Evolutionary conservation across 129 eudicot species (phyloP).

Genomic region (Scalesia atractyloides): DNA sequence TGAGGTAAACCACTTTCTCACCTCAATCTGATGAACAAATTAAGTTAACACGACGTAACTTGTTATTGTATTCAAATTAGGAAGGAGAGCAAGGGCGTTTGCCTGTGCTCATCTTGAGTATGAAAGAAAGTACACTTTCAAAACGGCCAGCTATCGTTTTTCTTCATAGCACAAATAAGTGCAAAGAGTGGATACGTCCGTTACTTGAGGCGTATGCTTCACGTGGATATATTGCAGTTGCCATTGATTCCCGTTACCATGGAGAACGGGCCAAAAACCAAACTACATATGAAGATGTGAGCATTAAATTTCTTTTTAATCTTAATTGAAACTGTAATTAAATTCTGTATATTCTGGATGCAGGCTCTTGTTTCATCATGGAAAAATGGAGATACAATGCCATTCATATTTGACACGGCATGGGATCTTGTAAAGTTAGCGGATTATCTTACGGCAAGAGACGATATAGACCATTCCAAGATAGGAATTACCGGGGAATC

Average conservation of each 20-base stretch:
- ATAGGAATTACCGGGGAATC: conserved; percentile 99
- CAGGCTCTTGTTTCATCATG: conserved; percentile 97
- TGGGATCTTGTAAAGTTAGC: conserved; percentile 97
- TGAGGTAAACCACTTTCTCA: conserved; percentile 50
- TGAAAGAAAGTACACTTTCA: conserved; percentile 48
- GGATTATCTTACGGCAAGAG: conserved; percentile 74
- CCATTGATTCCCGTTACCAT: conserved; percentile 96
- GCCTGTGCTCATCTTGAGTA: conserved; percentile 78
- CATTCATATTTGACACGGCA: conserved; percentile 95
- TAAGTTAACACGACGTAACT: background rate
- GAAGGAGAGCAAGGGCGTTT: conserved; percentile 87
- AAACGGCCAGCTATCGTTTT: conserved; percentile 84
- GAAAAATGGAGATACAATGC: conserved; percentile 96
- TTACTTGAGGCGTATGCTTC: conserved; percentile 98
- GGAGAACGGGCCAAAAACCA: conserved; percentile 89
- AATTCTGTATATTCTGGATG: conserved; percentile 18
- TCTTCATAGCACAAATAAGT: conserved; percentile 84
- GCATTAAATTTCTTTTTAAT: conserved; percentile 18
- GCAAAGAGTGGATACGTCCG: conserved; percentile 94
- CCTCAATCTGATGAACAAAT: background rate
- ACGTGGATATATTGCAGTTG: conserved; percentile 81
- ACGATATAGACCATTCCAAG: conserved; percentile 71
- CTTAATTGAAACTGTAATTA: conserved; percentile 5
- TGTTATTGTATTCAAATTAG: conserved; percentile 36
- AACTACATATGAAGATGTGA: conserved; percentile 85